phyloP scores from a whole-genome alignment of 352 stramenopile genomes.

The Halophytophthora batemanensis region DNA sequence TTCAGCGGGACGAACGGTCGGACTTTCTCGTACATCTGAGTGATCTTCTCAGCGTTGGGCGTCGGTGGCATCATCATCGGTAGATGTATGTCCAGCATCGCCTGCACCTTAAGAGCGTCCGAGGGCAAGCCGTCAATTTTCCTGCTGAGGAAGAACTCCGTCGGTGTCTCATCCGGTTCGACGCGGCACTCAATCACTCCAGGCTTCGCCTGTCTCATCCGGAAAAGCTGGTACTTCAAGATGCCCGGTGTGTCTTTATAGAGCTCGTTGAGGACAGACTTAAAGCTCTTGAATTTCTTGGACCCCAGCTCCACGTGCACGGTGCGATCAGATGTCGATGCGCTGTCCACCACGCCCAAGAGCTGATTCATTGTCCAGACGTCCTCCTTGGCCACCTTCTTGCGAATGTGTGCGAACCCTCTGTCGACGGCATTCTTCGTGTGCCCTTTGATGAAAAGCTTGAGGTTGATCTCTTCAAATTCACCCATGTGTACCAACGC shows the following conservation, averaged over 20 bases:
- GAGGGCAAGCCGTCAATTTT: background rate
- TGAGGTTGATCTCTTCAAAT: background rate
- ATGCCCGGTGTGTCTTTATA: background rate
- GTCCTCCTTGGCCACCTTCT: background rate
- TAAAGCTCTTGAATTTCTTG: constrained; percentile 1
- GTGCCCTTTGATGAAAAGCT: constrained; percentile 3
- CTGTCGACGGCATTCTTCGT: constrained; percentile 4
- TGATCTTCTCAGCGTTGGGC: background rate
- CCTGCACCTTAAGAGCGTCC: background rate
- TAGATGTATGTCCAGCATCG: background rate
- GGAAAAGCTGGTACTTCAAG: constrained; percentile 1
- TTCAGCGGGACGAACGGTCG: too few relatives aligned
- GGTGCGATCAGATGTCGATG: background rate
- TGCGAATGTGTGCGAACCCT: constrained; percentile 1
- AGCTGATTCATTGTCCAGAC: background rate
- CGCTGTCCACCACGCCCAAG: background rate
- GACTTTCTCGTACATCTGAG: background rate
- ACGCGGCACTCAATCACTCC: background rate
- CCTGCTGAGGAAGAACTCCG: background rate
- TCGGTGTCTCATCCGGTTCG: background rate
- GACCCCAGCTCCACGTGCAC: background rate
- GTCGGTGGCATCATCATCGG: background rate
- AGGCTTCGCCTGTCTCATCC: background rate
- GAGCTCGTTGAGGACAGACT: background rate
- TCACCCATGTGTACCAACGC: background rate